A percentile compares a stretch with the other conserved stretches of the same genome.
phyloP scores from a whole-genome alignment of 768 basidiomycete genomes.

The Suillus variegatus region DNA sequence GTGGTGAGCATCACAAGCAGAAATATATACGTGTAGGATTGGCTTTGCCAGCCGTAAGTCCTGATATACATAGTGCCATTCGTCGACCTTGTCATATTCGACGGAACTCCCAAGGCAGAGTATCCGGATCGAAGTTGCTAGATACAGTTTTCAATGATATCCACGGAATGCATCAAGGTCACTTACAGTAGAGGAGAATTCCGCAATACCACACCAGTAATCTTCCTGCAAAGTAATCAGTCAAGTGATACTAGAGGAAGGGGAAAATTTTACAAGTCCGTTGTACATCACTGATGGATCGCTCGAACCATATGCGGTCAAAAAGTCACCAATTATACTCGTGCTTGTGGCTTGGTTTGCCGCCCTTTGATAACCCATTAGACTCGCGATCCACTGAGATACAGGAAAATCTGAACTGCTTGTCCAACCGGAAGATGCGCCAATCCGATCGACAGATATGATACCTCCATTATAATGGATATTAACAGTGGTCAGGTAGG shows the following conservation, averaged over 20 bases:
- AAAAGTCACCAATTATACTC: constrained; percentile 8
- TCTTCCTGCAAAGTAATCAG: constrained; percentile 8
- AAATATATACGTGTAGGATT: constrained; percentile 4
- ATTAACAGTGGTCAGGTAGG: constrained; percentile 13
- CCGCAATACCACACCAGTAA: constrained; percentile 11
- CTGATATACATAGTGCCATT: constrained; percentile 8
- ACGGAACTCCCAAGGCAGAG: constrained; percentile 3
- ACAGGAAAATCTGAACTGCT: neutral
- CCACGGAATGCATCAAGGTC: neutral
- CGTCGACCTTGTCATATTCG: constrained; percentile 1
- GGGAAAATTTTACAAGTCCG: neutral
- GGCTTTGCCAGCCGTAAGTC: constrained; percentile 8
- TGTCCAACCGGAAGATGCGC: neutral
- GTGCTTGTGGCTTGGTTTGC: neutral
- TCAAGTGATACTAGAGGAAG: neutral
- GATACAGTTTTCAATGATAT: neutral
- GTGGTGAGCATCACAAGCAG: constrained; percentile 1
- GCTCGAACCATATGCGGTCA: neutral
- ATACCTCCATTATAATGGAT: constrained; percentile 13
- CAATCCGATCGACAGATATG: neutral
- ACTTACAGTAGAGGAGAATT: constrained; percentile 11
- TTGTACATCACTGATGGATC: neutral
- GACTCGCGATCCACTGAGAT: neutral
- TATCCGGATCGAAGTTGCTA: constrained; percentile 12
- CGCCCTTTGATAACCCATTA: constrained; percentile 1